Evolutionary conservation across 192 early-diverging fungal species (phyloP).

Genomic region (Rhizophlyctis rosea): DNA sequence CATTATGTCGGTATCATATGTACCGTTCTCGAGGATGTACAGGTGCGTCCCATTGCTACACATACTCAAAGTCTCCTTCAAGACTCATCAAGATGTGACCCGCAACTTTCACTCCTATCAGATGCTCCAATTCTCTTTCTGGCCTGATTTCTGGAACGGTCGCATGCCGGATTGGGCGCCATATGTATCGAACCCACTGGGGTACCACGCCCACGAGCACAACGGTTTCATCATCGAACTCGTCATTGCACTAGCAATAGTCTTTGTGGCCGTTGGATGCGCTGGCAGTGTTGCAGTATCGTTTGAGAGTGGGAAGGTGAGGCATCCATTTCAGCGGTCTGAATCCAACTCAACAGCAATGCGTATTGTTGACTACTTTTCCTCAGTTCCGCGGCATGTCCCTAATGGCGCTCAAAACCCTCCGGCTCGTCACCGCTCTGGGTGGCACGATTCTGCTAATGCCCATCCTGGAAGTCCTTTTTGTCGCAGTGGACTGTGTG

Average conservation of each 20-base stretch:
- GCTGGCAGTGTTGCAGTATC: constrained; percentile 20
- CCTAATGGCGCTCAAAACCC: constrained; percentile 19
- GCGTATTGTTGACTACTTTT: background rate
- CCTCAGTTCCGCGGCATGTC: constrained; percentile 24
- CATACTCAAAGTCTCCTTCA: background rate
- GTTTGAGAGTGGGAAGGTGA: constrained; percentile 27
- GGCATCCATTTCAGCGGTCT: background rate
- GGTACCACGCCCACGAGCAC: constrained; percentile 17
- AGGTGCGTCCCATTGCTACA: constrained; percentile 6
- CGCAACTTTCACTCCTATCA: background rate
- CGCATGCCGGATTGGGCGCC: constrained; percentile 26
- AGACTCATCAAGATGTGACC: background rate
- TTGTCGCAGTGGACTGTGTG: constrained; percentile 17
- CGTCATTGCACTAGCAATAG: constrained; percentile 20
- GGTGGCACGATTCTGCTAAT: constrained; percentile 25
- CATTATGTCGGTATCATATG: constrained; percentile 3
- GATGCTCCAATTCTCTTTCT: constrained; percentile 19
- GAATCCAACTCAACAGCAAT: background rate
- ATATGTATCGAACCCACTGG: constrained; percentile 23
- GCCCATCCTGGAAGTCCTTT: constrained; percentile 23
- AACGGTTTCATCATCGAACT: constrained; percentile 10
- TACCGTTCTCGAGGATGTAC: constrained; percentile 24
- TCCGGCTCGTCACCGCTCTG: constrained; percentile 20
- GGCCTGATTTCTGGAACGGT: constrained; percentile 9
- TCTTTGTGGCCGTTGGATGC: constrained; percentile 4